Conservation (phyloP, 202 grass and related monocot genomes). For the Schoenoplectus tabernaemontani region DNA sequence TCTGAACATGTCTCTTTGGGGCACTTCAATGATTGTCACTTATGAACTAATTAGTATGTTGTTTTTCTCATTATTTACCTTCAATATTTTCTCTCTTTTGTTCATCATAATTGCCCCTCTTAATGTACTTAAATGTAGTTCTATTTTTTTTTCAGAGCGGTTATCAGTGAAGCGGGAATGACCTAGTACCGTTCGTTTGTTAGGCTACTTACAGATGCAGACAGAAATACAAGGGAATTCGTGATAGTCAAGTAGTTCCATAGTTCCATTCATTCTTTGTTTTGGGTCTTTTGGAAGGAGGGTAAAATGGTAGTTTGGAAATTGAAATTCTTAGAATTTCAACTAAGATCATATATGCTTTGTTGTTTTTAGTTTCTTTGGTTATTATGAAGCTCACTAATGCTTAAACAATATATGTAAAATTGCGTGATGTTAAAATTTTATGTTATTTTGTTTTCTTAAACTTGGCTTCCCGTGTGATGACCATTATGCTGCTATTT, state of each 20-base stretch:
- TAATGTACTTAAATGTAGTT: slow-evolving; percentile 1
- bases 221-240: not conserved
- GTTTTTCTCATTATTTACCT: not conserved
- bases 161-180: slow-evolving; percentile 57
- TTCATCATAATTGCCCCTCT: slow-evolving; percentile 3
- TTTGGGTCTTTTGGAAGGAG: not conserved
- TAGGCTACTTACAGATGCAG: not conserved
- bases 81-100: not conserved
- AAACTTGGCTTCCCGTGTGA: not conserved
- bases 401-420: not conserved
- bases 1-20: slow-evolving; percentile 98
- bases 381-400: not conserved
- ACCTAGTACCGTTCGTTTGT: not conserved
- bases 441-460: not conserved
- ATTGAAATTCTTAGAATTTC: slow-evolving; percentile 1
- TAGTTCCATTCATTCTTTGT: not conserved
- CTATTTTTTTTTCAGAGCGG: slow-evolving; percentile 36
- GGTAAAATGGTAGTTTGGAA: not conserved
- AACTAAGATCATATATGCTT: not conserved
- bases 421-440: not conserved
- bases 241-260: not conserved
- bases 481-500: not conserved
- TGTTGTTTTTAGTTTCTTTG: not conserved
- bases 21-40: slow-evolving; percentile 98
- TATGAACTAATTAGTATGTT: slow-evolving; percentile 91